Evolutionary conservation across 768 basidiomycete species (phyloP), one percentile per base, ranked within the genome.

Genomic region (Russula brevipes): DNA sequence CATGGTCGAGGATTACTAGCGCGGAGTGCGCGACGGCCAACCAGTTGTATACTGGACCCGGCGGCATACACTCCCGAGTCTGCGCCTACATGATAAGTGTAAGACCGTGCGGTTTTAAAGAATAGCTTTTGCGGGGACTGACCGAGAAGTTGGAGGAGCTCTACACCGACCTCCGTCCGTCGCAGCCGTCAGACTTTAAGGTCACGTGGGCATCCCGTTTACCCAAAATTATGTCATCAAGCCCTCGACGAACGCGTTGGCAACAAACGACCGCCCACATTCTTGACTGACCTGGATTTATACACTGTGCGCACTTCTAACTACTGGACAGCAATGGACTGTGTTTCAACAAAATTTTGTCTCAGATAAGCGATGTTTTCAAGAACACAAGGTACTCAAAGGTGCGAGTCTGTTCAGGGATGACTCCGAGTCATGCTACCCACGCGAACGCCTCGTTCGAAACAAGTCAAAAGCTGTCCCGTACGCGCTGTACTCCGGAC

Each of bases 11-110:
- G 59, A 91, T 84, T 59, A 87, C 83, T 57, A 79, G 76, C 19
- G 82, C 74, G 14, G 86, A 82, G 62, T 82, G 80, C 52, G 82
- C 75, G 36, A 88, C 87, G 69, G 86, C 87, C 60, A 88, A 72
- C 83, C 85, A 87, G 77, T 86, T 87, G 75, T 81, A 89, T 12
- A 80, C 80, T 39, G 85, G 81, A 52, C 86, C 80, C 54, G 87
- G 85, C 68, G 87, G 85, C 87, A 89, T 88, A n/a, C 44, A 19
- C 45, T 42, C 41, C 46, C 24, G 16, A 49, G 35, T 39, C 35
- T 36, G 3, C 5, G 17, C 9, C 38, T n/a, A 35, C 36, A 24
- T 19, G 4, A 35, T 2, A 0, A 6, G 16, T 11, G 8, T 57
- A 24, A 49, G 57, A 35, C 51, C 24, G 17, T n/a, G 14, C 54